Base-by-base conservation (phyloP, 345 rosid genomes). In the Turritis glabra region DNA sequence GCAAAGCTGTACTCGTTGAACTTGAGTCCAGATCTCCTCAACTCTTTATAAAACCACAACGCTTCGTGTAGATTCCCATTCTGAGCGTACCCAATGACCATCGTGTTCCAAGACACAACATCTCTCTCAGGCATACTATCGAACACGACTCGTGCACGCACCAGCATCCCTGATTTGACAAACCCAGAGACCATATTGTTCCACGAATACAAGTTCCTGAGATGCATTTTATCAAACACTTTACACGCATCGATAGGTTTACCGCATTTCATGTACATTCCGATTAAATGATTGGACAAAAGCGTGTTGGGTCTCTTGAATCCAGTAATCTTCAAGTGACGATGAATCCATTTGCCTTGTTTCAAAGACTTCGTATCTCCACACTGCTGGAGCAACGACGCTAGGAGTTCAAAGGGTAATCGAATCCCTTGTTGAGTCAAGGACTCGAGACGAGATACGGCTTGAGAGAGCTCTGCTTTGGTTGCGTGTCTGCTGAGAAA, bases 91-190 rank as follows among this genome's bases (percentile, higher is more conserved):
- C 86, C 93, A 23, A 93, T 65, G 30, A 90, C 84, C 96, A 93
- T 89, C 0, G 90, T 87, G 52, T 93, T 92, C 97, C 93, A 90
- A 1, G 95, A 89, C 18, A 89, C 86, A 3, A 86, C 84, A 75
- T 90, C 97, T 55, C 77, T 84, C 69, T 84, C 84, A 0, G 84
- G 85, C 98, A 93, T 93, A 79, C 56, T 74, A 62, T 90, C 92
- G 56, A 89, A 93, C 81, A 93, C n/a, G 40, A 32, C 69, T 32
- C 87, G 82, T 32, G 97, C 93, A 19, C 80, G 83, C 30, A 64
- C 73, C 73, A 86, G 29, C 86, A 77, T 84, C 53, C 98, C 97
- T 35, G 82, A 73, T 72, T 86, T 87, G 2, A 79, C 86, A 73
- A 84, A 93, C 47, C 93, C 96, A 38, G 87, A 81, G 32, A 90